Conservation (phyloP, 2,329 filamentous ascomycete genomes). For the Diaporthe citri region DNA sequence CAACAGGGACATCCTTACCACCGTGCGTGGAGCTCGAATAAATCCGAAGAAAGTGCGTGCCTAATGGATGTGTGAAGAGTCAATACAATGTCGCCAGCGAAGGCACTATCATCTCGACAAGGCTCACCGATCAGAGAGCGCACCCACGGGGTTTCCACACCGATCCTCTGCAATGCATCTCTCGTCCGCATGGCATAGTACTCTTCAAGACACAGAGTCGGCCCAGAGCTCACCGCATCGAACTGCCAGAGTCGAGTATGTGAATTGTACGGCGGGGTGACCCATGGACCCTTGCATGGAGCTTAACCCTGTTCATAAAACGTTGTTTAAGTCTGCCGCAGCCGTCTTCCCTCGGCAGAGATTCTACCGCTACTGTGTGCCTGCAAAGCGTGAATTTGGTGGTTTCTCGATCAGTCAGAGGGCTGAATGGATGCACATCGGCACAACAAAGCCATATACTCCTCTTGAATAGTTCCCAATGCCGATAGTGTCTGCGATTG, state of each 20-base stretch:
- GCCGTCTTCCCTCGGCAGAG: background rate
- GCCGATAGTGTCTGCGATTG: background rate
- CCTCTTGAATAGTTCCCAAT: background rate
- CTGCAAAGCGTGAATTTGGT: background rate
- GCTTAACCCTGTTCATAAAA: slow-evolving; percentile 33
- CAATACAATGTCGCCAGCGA: slow-evolving; percentile 1
- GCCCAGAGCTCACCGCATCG: slow-evolving; percentile 33
- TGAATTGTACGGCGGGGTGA: slow-evolving; percentile 5
- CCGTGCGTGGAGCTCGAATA: slow-evolving; percentile 13
- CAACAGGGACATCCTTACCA: slow-evolving; percentile 18
- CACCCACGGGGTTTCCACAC: slow-evolving; percentile 17
- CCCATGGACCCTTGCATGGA: slow-evolving; percentile 14
- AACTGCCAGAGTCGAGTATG: slow-evolving; percentile 5
- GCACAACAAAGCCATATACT: background rate
- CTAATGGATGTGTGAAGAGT: background rate
- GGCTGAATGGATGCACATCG: slow-evolving; percentile 3
- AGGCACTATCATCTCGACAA: slow-evolving; percentile 26
- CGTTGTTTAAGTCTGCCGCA: slow-evolving; percentile 25
- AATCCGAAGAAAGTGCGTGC: slow-evolving; percentile 23
- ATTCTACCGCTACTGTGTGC: background rate
- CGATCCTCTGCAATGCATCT: slow-evolving; percentile 5
- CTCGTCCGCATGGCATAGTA: background rate
- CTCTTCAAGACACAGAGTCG: background rate
- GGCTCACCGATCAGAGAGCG: slow-evolving; percentile 22
- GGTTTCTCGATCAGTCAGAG: slow-evolving; percentile 4